Evolutionary conservation across 2,329 filamentous ascomycete species (phyloP), one percentile per base, ranked within the genome.

Genomic region (Chaetomiaceae sp.): DNA sequence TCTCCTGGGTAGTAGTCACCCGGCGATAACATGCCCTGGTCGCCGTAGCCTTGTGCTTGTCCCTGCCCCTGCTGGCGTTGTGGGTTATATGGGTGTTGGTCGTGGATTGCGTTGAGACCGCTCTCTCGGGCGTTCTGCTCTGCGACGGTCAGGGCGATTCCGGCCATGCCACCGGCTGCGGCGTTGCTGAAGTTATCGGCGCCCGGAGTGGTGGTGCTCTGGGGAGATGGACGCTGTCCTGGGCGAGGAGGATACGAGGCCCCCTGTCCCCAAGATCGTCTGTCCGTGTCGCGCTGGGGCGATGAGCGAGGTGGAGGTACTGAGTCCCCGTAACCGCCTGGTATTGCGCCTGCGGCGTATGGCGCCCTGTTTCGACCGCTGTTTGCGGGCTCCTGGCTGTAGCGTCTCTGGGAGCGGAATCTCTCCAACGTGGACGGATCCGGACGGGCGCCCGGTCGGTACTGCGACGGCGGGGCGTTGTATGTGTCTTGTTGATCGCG

Each of bases 161-260:
- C 83, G 25, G 83, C 75, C 66, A 89, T 82, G 50, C 83, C 85
- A 59, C 83, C 85, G 19, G 76, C 74, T 14, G 85, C 80, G 34
- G 72, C 66, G 44, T 80, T 73, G 54, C 83, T 76, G 57, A 85
- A 80, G 64, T 88, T 87, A 68, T 89, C 83, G 54, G 80, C 76
- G 30, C 81, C 83, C 2, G 82, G 81, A 1, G 82, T 85, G 50
- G 73, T 68, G 60, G 69, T 74, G 58, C 63, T 67, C 42, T 62
- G 63, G 19, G 66, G 58, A n/a, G 44, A 51, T 3, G 57, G 57
- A 50, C 60, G 55, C 44, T 55, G 60, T 42, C 51, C 46, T 48
- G 54, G 33, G 35, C 58, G 56, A 2, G 61, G 59, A 8, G 63
- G 59, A 52, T 65, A 63, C 27, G 54, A 54, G 10, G 49, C n/a